Base-by-base conservation (phyloP, 2,329 filamentous ascomycete genomes). In the Hypomyces perniciosus region DNA sequence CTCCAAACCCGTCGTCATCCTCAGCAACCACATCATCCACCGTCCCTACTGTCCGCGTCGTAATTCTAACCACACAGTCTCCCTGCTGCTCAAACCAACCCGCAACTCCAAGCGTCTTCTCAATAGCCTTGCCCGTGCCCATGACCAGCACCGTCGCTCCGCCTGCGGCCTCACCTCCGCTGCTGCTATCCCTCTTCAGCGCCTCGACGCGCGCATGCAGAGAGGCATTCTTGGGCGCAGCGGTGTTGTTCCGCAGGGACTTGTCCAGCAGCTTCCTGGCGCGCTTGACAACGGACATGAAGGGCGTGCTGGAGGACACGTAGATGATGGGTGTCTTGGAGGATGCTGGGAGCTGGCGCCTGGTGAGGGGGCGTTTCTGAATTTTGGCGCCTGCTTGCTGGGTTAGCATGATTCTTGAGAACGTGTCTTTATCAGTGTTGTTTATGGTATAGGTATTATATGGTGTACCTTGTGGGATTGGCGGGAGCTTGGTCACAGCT, bases 271-370 rank as follows among this genome's bases (percentile, higher is more conserved):
- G 76, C 53, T 81, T 81, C 54, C 81, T 79, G 10, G 84, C 78
- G 46, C 85, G 83, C 59, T 81, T 82, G 9, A 88, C 76, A 4
- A 80, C 74, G 8, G 84, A 79, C 67, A 88, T 79, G 71, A 88
- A 87, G 6, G 84, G 82, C 0, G 85, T 83, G 35, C 73, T 73
- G 38, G 78, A 68, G 35, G 80, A 82, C 51, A 90, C 73, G 70
- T 89, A 88, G 65, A 90, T 73, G 54, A 79, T 63, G 42, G 66
- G 68, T 6, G 68, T 62, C 46, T 71, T 73, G 44, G 72, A 70
- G 20, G 74, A 72, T 10, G 66, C 62, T n/a, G 72, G 69, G 8
- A 66, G 61, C 48, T 72, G 70, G 6, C 61, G 67, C 54, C 70
- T 63, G 56, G 65, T 62, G 39, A 76, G 65, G 4, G 77, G 74